Evolutionary conservation across 1,284 basidiomycete species (phyloP).

Genomic region (Boletellus deceptivus): DNA sequence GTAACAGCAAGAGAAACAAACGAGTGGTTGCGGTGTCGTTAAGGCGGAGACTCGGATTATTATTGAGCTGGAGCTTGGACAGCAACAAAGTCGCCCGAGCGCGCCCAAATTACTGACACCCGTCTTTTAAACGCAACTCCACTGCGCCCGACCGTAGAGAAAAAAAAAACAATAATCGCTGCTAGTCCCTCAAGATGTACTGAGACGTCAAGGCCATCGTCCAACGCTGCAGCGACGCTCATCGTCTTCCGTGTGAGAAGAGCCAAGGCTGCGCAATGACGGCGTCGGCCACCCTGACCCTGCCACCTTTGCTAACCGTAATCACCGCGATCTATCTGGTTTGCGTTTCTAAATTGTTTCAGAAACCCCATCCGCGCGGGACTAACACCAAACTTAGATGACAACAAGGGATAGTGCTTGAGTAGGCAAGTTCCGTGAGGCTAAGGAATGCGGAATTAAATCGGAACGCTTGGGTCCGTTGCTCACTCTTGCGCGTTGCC

Average conservation of each 20-base stretch:
- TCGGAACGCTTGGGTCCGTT: conserved; percentile 10
- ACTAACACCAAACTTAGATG: conserved; percentile 13
- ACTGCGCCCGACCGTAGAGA: background rate
- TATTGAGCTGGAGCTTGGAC: conserved; percentile 1
- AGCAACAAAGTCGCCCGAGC: too few species aligned
- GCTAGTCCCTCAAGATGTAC: background rate
- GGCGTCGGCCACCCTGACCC: background rate
- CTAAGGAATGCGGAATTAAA: conserved; percentile 1
- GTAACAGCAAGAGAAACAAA: conserved; percentile 12
- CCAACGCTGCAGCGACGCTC: background rate
- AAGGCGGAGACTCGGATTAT: conserved; percentile 21
- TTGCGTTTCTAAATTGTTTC: conserved; percentile 2
- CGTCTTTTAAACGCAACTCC: conserved; percentile 16
- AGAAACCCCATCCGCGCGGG: conserved; percentile 1
- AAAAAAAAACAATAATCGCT: background rate
- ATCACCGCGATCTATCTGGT: conserved; percentile 5
- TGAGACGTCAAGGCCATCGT: conserved; percentile 11
- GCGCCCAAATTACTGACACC: background rate
- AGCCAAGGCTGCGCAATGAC: conserved; percentile 11
- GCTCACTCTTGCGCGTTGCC: background rate
- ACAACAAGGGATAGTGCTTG: conserved; percentile 4
- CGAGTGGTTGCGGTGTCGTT: conserved; percentile 19
- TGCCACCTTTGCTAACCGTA: conserved; percentile 1
- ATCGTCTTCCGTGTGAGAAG: conserved; percentile 1
- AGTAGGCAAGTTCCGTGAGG: conserved; percentile 1